Percentiles rank a stretch among this genome's conserved stretches.
These are phyloP conservation scores for Microbotryum scabiosae DNA, from an alignment of 1,284 basidiomycete genomes.

Conservation along the genomic window DNA sequence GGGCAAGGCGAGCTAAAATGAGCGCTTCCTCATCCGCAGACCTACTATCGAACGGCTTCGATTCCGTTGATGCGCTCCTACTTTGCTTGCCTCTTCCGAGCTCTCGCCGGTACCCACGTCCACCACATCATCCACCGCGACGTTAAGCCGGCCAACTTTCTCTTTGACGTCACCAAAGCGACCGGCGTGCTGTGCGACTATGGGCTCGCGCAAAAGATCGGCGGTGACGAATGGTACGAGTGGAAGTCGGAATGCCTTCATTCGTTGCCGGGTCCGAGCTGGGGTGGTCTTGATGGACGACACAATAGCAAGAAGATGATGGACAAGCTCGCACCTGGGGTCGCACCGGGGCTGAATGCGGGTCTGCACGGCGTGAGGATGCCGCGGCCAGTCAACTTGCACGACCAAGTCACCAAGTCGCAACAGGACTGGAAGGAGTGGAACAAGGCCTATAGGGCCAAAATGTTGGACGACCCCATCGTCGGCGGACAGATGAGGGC, in stretches of 20 bases:
- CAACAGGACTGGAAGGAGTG: constrained; percentile 10
- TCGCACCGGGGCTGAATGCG: constrained; percentile 13
- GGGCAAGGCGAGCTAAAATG: neutral
- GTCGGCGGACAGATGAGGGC: neutral
- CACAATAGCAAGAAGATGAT: neutral
- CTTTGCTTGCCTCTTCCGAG: constrained; percentile 83
- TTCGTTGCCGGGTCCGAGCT: constrained; percentile 31
- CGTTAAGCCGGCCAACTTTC: constrained; percentile 96
- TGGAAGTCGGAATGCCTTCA: constrained; percentile 35
- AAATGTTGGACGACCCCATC: neutral
- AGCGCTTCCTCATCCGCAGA: constrained; percentile 43
- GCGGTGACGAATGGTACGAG: constrained; percentile 31
- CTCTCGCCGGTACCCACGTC: constrained; percentile 80
- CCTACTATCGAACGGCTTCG: constrained; percentile 54
- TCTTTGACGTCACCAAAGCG: constrained; percentile 79
- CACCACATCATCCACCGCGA: constrained; percentile 89
- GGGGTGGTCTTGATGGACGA: constrained; percentile 24
- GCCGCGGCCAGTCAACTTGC: constrained; percentile 13
- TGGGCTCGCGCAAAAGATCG: constrained; percentile 64
- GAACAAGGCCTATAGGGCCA: neutral
- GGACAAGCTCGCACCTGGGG: neutral
- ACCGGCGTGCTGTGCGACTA: constrained; percentile 89
- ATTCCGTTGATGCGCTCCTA: constrained; percentile 78
- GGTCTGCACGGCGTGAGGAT: constrained; percentile 25
- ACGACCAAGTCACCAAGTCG: constrained; percentile 14